Evolutionary conservation across 148 eudicot species (phyloP).

Genomic region (Dysphania ambrosioides): DNA sequence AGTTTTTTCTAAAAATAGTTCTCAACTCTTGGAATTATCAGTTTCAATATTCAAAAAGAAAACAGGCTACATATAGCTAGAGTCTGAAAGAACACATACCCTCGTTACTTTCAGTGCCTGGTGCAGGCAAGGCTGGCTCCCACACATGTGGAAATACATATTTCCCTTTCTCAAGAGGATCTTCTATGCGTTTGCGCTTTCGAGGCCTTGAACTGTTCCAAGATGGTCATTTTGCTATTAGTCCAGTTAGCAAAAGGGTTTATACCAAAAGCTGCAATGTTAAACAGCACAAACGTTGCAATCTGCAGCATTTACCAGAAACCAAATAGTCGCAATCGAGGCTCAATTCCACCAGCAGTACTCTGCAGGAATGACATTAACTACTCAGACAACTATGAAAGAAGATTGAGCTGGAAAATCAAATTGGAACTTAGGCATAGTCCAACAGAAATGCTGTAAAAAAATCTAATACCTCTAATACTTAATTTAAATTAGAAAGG

Average conservation of each 20-base stretch:
- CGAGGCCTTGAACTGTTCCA: slow-evolving; percentile 64
- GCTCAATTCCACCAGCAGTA: slow-evolving; percentile 62
- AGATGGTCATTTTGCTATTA: slow-evolving; percentile 6
- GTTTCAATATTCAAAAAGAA: neutral
- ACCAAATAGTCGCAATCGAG: slow-evolving; percentile 54
- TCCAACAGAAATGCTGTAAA: neutral
- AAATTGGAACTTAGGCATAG: neutral
- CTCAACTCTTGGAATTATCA: neutral
- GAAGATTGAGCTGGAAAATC: neutral
- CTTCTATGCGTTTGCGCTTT: slow-evolving; percentile 57
- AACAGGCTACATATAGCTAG: neutral
- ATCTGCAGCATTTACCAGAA: slow-evolving; percentile 51
- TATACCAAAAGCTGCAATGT: slow-evolving; percentile 14
- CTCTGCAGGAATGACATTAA: slow-evolving; percentile 37
- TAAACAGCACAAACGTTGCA: slow-evolving; percentile 37
- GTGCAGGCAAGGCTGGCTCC: slow-evolving; percentile 44
- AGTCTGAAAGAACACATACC: slow-evolving; percentile 37
- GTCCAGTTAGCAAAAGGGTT: slow-evolving; percentile 19
- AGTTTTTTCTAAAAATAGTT: too few relatives aligned
- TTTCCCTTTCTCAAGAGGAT: slow-evolving; percentile 45
- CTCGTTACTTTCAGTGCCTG: slow-evolving; percentile 36
- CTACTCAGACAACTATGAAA: neutral
- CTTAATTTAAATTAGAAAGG: neutral
- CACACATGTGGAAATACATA: slow-evolving; percentile 63
- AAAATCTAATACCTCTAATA: neutral